Conservation (phyloP, 345 rosid species). For the Eucalyptus guilfoylei region DNA sequence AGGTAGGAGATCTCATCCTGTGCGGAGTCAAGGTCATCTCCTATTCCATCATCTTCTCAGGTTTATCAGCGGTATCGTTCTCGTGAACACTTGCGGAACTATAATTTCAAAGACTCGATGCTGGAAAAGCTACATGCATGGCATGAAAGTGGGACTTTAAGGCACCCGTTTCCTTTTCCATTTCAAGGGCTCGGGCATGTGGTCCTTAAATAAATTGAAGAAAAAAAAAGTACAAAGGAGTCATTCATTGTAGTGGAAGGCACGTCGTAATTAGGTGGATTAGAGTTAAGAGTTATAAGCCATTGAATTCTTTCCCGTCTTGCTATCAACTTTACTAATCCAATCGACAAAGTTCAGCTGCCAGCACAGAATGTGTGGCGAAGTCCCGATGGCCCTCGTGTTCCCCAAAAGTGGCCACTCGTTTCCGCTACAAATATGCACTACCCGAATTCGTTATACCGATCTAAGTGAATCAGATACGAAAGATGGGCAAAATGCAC, state of each 20-base stretch:
- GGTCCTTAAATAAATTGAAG: background rate
- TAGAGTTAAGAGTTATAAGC: background rate
- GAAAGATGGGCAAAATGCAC: background rate
- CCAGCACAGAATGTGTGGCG: background rate
- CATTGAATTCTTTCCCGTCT: background rate
- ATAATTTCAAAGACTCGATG: background rate
- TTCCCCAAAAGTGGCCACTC: background rate
- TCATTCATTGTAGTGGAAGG: background rate
- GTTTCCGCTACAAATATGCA: background rate
- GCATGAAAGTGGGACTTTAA: background rate
- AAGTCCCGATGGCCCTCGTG: background rate
- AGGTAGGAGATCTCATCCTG: background rate
- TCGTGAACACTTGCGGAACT: background rate
- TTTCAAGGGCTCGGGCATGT: background rate
- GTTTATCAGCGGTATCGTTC: background rate
- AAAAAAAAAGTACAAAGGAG: background rate
- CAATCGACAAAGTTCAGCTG: background rate
- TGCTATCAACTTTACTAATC: background rate
- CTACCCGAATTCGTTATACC: too few relatives aligned
- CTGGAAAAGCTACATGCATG: background rate
- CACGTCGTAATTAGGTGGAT: background rate
- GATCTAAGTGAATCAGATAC: background rate
- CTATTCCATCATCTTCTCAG: background rate
- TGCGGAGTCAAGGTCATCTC: background rate
- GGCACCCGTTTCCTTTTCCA: background rate